These are phyloP conservation scores for Aquilaria malaccensis DNA, from an alignment of 345 rosid species.

Conservation along the genomic window DNA sequence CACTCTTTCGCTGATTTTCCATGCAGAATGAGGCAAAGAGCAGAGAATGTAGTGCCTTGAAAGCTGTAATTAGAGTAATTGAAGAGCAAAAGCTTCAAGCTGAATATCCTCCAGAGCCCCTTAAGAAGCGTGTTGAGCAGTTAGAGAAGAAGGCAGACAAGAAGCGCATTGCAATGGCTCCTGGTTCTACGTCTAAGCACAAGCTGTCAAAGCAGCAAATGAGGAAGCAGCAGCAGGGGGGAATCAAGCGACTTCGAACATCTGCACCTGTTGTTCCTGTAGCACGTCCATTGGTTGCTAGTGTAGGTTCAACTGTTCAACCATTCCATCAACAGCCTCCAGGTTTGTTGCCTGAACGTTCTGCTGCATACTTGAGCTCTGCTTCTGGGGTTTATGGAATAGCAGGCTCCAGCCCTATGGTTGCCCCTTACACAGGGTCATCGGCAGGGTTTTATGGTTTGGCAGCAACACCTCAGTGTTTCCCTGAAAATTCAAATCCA, in stretches of 20 bases:
- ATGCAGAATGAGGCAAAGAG: slow-evolving; percentile 50
- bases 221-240: slow-evolving; percentile 17
- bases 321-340: slow-evolving; percentile 31
- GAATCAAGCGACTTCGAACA: slow-evolving; percentile 34
- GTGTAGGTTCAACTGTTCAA: slow-evolving; percentile 22
- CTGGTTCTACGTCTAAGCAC: slow-evolving; percentile 31
- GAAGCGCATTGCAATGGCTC: slow-evolving; percentile 31
- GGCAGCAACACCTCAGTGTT: slow-evolving; percentile 27
- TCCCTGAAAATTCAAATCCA: slow-evolving; percentile 28
- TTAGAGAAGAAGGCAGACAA: slow-evolving; percentile 61
- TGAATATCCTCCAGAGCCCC: slow-evolving; percentile 28
- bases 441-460: slow-evolving; percentile 29
- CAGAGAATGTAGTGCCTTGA: slow-evolving; percentile 54
- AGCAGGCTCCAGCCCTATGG: slow-evolving; percentile 21
- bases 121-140: slow-evolving; percentile 47
- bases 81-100: slow-evolving; percentile 52
- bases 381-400: slow-evolving; percentile 32
- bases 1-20: not conserved
- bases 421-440: slow-evolving; percentile 33
- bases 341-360: slow-evolving; percentile 24
- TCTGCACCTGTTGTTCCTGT: slow-evolving; percentile 17
- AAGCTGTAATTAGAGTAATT: slow-evolving; percentile 44
- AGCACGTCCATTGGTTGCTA: slow-evolving; percentile 16
- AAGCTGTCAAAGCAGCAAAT: slow-evolving; percentile 13
- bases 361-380: slow-evolving; percentile 18